Conservation (phyloP, 2,329 filamentous ascomycete species). For the Arthrinium phaeospermum region DNA sequence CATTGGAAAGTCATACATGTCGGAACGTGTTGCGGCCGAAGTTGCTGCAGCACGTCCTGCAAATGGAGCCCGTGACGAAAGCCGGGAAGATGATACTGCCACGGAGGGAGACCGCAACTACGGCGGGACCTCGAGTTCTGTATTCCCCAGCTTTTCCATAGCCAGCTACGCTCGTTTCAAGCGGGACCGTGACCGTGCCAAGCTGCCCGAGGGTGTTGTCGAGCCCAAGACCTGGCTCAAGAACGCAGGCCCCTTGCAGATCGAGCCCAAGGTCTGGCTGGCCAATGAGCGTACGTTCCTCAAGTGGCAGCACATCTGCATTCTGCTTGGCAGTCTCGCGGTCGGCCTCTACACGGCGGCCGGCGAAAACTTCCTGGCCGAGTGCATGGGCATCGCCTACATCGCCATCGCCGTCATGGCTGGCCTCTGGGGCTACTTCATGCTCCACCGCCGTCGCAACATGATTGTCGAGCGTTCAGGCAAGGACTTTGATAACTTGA, state of each 20-base stretch:
- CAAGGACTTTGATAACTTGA: constrained; percentile 88
- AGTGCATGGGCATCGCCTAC: constrained; percentile 82
- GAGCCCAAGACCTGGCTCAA: constrained; percentile 91
- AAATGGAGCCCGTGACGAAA: constrained; percentile 30
- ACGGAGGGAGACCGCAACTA: constrained; percentile 42
- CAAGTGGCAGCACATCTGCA: constrained; percentile 96
- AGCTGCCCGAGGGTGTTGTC: constrained; percentile 84
- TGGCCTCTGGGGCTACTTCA: constrained; percentile 84
- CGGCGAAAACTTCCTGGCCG: constrained; percentile 76
- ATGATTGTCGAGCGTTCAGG: constrained; percentile 88
- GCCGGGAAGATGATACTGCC: constrained; percentile 37
- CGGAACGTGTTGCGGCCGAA: constrained; percentile 59
- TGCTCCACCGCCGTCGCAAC: constrained; percentile 75
- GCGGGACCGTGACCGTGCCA: constrained; percentile 52
- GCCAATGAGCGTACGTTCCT: constrained; percentile 98
- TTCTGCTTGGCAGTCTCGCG: constrained; percentile 83
- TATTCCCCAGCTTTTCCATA: constrained; percentile 83
- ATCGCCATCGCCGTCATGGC: constrained; percentile 82
- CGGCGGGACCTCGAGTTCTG: constrained; percentile 59
- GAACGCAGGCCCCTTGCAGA: constrained; percentile 86
- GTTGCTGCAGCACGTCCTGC: constrained; percentile 32
- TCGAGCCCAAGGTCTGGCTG: constrained; percentile 98
- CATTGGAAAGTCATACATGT: constrained; percentile 68
- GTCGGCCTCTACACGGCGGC: constrained; percentile 90
- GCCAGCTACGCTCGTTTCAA: constrained; percentile 73